Evolutionary conservation across 2,329 filamentous ascomycete genomes (phyloP).

Genomic region (Penicillium griseofulvum): DNA sequence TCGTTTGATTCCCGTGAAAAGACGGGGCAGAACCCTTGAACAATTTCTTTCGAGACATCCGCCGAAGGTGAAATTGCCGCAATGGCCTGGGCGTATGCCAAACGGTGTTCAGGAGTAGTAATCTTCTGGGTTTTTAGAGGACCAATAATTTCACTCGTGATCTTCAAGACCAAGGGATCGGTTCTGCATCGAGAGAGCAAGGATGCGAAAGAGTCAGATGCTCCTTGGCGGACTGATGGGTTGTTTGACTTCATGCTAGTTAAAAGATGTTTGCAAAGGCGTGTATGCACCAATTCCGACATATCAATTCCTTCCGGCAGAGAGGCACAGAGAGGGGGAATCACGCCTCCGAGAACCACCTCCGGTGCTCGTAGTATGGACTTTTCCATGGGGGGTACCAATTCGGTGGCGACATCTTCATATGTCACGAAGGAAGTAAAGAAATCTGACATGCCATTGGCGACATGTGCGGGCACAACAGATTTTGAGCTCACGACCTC

Average conservation of each 20-base stretch:
- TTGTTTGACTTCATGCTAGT: constrained; percentile 92
- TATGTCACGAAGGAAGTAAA: constrained; percentile 70
- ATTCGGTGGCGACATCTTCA: constrained; percentile 71
- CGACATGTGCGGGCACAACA: constrained; percentile 67
- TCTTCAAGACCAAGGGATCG: constrained; percentile 59
- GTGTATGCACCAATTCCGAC: constrained; percentile 67
- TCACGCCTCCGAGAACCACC: constrained; percentile 75
- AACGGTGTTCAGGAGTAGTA: constrained; percentile 77
- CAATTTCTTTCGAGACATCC: constrained; percentile 64
- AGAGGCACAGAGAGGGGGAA: constrained; percentile 69
- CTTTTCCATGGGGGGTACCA: constrained; percentile 84
- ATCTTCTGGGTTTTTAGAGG: constrained; percentile 84
- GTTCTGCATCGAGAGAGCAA: constrained; percentile 65
- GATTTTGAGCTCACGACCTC: constrained; percentile 80
- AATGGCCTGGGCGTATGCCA: constrained; percentile 79
- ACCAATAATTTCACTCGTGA: constrained; percentile 72
- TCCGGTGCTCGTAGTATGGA: constrained; percentile 85
- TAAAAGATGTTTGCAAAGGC: constrained; percentile 81
- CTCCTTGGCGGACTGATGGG: constrained; percentile 69
- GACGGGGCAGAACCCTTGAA: constrained; percentile 63
- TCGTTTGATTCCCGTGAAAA: constrained; percentile 88
- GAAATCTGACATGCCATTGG: constrained; percentile 74
- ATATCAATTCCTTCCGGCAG: constrained; percentile 72
- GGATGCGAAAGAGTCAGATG: constrained; percentile 69
- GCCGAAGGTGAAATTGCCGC: constrained; percentile 60